Evolutionary conservation across 768 basidiomycete genomes (phyloP), one percentile per base, ranked within the genome.

Genomic region (Suillus plorans): DNA sequence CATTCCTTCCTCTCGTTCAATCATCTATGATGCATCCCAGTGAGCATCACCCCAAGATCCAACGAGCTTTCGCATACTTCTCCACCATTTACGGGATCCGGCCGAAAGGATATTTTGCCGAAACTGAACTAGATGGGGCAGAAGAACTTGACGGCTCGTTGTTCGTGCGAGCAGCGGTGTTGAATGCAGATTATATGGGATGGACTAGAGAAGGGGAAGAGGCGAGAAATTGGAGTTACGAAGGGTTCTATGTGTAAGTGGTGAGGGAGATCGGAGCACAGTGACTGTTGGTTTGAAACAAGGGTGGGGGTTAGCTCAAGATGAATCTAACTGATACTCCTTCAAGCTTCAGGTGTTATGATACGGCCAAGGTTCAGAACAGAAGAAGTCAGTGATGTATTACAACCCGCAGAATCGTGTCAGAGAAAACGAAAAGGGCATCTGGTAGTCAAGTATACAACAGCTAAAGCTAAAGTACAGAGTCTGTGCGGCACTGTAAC

Each of bases 1-100:
- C 74, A 0, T 83, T 83, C 76, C 63, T 81, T 7, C 72, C 76
- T 0, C 72, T 83, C 68, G 69, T 83, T 52, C 76, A 83, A 63
- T 74, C 74, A 7, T 69, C 78, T 10, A 70, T 82, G 50, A 53
- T 74, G 0, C 76, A 80, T 63, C 80, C 80, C 0, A 61, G 61
- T 10, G 77, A 80, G 9, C 79, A 80, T 53, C 8, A 77, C 9
- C 14, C 68, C 61, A 79, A 79, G 62, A 67, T 74, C 8, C 77
- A 80, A 47, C 74, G 77, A 0, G 37, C 78, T 0, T 72, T 80
- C 39, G 74, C 74, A 0, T 79, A 79, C 63, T 79, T 70, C 59
- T 63, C 73, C 42, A 62, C 68, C 16, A 25, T 79, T 0, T 80
- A 79, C 18, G 76, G 78, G 7, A 66, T 25, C 1, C 70, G 72